These are phyloP conservation scores for Podospora australis DNA, from an alignment of 495 filamentous ascomycete species.

Conservation along the genomic window DNA sequence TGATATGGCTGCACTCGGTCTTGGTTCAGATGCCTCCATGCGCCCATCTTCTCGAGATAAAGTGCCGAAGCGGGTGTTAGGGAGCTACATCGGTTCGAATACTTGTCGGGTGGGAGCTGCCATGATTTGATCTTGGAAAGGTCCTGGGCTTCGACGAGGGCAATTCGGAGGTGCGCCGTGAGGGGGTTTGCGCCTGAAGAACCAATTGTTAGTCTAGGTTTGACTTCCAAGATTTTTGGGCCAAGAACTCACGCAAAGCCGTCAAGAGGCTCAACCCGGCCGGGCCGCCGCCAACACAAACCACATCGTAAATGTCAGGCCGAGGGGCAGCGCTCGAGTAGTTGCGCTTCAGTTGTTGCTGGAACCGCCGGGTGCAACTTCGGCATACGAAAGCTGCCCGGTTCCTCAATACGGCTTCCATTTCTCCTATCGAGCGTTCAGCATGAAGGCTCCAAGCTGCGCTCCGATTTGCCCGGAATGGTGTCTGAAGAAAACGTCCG, in stretches of 20 bases:
- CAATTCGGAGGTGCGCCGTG: constrained; percentile 72
- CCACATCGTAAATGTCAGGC: constrained; percentile 81
- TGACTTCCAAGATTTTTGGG: not conserved
- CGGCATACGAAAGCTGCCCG: constrained; percentile 35
- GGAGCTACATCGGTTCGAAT: constrained; percentile 91
- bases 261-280: constrained; percentile 84
- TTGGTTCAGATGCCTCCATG: constrained; percentile 68
- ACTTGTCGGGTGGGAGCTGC: constrained; percentile 59
- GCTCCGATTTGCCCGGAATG: not conserved
- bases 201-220: constrained; percentile 3
- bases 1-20: constrained; percentile 78
- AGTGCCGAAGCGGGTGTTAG: constrained; percentile 76
- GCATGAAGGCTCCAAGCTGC: not conserved
- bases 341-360: constrained; percentile 24
- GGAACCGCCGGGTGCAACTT: constrained; percentile 37
- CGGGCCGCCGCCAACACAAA: constrained; percentile 94
- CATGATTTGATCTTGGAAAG: constrained; percentile 58
- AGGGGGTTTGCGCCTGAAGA: constrained; percentile 55
- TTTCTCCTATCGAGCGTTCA: not conserved
- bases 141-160: constrained; percentile 85
- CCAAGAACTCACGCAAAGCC: constrained; percentile 62
- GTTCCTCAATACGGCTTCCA: constrained; percentile 20
- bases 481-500: too few species aligned
- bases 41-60: constrained; percentile 71
- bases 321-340: constrained; percentile 32